Conservation (phyloP, 2,329 filamentous ascomycete genomes). For the Nemania abortiva region DNA sequence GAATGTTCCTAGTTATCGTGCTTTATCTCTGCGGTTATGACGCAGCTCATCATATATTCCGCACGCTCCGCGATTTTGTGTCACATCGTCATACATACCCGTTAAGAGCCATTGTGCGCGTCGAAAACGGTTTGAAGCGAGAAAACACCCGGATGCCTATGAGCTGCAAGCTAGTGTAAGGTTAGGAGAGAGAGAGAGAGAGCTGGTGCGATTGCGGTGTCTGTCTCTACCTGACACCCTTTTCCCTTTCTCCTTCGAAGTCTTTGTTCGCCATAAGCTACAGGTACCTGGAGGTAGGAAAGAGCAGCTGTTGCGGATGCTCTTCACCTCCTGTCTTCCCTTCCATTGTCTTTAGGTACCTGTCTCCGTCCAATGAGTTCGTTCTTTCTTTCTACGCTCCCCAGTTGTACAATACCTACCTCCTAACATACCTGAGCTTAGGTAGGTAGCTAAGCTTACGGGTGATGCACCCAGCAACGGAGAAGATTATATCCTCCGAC, state of each 20-base stretch:
- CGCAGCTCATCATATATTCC: constrained; percentile 39
- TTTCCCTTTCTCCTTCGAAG: constrained; percentile 1
- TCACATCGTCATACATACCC: constrained; percentile 37
- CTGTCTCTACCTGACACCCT: constrained; percentile 25
- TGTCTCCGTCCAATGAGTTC: constrained; percentile 23
- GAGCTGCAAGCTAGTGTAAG: constrained; percentile 17
- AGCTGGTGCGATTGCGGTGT: constrained; percentile 24
- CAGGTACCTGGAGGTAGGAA: neutral
- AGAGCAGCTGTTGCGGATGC: constrained; percentile 4
- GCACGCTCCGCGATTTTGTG: constrained; percentile 43
- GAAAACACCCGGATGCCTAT: constrained; percentile 22
- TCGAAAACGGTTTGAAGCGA: constrained; percentile 26
- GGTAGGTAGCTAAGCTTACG: constrained; percentile 23
- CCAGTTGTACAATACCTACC: constrained; percentile 24
- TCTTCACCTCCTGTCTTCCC: constrained; percentile 16
- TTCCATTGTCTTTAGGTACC: constrained; percentile 14
- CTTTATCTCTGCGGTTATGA: constrained; percentile 45
- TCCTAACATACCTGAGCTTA: neutral
- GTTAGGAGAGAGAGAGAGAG: neutral
- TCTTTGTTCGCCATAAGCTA: constrained; percentile 23
- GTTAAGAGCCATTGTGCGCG: constrained; percentile 35
- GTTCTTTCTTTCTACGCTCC: constrained; percentile 31
- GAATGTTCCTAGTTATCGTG: constrained; percentile 48
- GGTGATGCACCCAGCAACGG: constrained; percentile 29
- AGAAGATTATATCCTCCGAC: constrained; percentile 19